Base-by-base conservation (phyloP, 768 basidiomycete genomes). In the Termitomyces sp. region DNA sequence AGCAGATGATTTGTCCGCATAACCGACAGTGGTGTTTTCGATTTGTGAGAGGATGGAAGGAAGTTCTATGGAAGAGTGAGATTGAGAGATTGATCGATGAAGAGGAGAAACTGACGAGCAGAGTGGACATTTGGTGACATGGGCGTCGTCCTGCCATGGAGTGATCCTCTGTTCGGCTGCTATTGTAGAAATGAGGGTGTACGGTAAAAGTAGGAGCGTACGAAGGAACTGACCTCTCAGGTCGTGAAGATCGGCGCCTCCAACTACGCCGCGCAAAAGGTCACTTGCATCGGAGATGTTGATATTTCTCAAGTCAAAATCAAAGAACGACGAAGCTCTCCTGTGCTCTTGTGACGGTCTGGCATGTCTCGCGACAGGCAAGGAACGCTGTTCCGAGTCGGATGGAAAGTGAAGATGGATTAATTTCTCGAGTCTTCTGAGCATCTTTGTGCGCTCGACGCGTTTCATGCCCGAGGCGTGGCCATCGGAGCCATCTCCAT, bases 21-120 rank as follows among this genome's bases (percentile, higher is more conserved):
- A 98, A 74, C 9, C 96, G 85, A 66, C 96, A 98, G 65, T 98
- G 96, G 62, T 98, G 96, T 71, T 96, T 96, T 14, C 96, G 84
- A 61, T 93, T 96, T 1, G 93, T 91, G 2, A 98, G 71, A 0
- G 90, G 83, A 65, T 94, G 90, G 66, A 98, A 98, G 1, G 87
- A 82, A 48, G 81, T 77, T 60, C 82, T 83, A 54, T 14, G 34
- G 17, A 26, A 55, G 12, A 30, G 41, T 44, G 43, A 46, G 41
- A 41, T 45, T 12, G 9, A 57, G 43, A 34, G 5, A 42, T 17
- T 11, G 24, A 15, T 26, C 14, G 6, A 38, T 26, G 21, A 38
- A 37, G 34, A 19, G 6, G 41, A 40, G 35, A 6, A 14, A 72
- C 83, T 68, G 68, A 90, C 93, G 65, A 68, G 82, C 96, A 99